A percentile compares a stretch with the other conserved stretches of the same genome.
Conservation (phyloP, 257 asterid species). For the Scutellaria barbata region DNA sequence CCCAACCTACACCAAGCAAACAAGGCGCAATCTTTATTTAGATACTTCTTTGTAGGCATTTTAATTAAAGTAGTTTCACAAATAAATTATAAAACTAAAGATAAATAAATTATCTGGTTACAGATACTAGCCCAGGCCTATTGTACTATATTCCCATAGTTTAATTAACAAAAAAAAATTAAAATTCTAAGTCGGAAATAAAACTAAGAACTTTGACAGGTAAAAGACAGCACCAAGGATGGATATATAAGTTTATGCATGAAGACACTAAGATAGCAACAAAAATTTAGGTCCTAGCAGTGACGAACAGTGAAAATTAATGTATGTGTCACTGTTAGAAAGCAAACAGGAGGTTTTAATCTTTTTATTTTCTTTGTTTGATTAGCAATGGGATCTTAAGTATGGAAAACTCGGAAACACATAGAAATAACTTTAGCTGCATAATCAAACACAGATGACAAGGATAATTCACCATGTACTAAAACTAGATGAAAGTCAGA, state of each 20-base stretch:
- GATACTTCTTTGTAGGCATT: constrained; percentile 6
- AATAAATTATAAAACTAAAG: not conserved
- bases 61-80: constrained; percentile 24
- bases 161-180: not conserved
- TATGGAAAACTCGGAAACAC: constrained; percentile 5
- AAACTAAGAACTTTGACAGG: constrained; percentile 27
- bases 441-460: constrained; percentile 10
- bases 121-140: constrained; percentile 4
- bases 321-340: constrained; percentile 30
- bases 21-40: not conserved
- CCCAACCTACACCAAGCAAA: constrained; percentile 63
- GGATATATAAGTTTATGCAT: not conserved
- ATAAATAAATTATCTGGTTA: not conserved
- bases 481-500: constrained; percentile 3
- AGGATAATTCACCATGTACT: constrained; percentile 12
- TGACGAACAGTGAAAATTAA: constrained; percentile 16
- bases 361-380: not conserved
- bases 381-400: not conserved
- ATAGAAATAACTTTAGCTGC: constrained; percentile 8
- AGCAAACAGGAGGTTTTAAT: constrained; percentile 23
- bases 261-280: constrained; percentile 23
- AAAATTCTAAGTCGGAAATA: constrained; percentile 3
- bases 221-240: constrained; percentile 18
- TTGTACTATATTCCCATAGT: not conserved
- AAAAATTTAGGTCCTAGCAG: constrained; percentile 25